Conservation (phyloP, 1,139 yeast species). For the Scheffersomyces quercinus region DNA sequence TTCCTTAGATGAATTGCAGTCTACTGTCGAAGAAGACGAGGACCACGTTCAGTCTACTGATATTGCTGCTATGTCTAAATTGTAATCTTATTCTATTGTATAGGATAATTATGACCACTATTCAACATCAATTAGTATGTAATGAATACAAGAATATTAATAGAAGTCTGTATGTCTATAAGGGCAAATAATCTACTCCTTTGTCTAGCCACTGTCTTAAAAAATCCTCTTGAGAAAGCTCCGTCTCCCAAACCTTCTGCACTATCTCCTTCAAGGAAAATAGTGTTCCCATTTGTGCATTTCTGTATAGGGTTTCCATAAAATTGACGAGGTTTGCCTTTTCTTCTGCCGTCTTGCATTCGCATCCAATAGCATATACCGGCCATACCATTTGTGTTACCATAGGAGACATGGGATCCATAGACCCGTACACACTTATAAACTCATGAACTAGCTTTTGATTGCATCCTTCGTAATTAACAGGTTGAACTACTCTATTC, state of each 20-base stretch:
- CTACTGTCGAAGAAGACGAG: conserved; percentile 86
- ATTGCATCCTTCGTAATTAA: conserved; percentile 18
- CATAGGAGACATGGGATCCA: conserved; percentile 44
- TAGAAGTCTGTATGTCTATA: conserved; percentile 19
- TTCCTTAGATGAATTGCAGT: conserved; percentile 88
- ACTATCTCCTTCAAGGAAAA: conserved; percentile 39
- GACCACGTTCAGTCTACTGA: conserved; percentile 99
- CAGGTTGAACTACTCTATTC: conserved; percentile 31
- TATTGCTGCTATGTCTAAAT: conserved; percentile 96
- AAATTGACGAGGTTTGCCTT: conserved; percentile 25
- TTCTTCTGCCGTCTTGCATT: conserved; percentile 33
- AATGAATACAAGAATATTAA: conserved; percentile 83
- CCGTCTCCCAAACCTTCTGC: conserved; percentile 43
- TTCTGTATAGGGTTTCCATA: conserved; percentile 42
- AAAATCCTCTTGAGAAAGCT: conserved; percentile 38
- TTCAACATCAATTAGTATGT: conserved; percentile 8
- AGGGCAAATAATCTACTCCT: conserved; percentile 51
- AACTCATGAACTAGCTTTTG: conserved; percentile 42
- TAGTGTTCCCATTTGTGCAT: conserved; percentile 54
- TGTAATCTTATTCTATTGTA: conserved; percentile 49
- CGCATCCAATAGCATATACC: conserved; percentile 47
- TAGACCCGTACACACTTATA: conserved; percentile 41
- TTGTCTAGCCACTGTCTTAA: conserved; percentile 46
- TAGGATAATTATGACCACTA: conserved; percentile 10
- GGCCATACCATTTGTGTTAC: conserved; percentile 66